Evolutionary conservation across 768 basidiomycete genomes (phyloP).

Genomic region (Cyclocybe aegerita): DNA sequence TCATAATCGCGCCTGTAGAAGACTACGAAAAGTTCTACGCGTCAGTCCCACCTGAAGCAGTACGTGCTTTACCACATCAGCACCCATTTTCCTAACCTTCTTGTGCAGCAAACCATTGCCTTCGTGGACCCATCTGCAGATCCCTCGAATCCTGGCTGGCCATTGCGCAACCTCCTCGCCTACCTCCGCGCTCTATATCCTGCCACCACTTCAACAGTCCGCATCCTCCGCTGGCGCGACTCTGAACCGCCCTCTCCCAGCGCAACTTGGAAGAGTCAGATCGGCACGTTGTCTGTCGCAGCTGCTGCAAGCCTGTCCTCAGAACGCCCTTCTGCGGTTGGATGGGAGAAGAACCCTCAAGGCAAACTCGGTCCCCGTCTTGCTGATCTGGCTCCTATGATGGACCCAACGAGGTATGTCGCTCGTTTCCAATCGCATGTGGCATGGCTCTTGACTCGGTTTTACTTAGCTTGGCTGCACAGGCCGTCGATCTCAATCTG

Average conservation of each 20-base stretch:
- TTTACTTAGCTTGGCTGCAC: slow-evolving; percentile 73
- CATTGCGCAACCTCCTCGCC: slow-evolving; percentile 86
- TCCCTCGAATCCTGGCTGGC: slow-evolving; percentile 81
- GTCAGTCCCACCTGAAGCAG: slow-evolving; percentile 36
- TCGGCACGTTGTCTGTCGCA: slow-evolving; percentile 49
- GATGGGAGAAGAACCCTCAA: slow-evolving; percentile 92
- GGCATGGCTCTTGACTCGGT: not conserved
- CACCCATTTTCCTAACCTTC: not conserved
- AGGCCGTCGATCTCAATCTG: slow-evolving; percentile 96
- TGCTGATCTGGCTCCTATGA: slow-evolving; percentile 92
- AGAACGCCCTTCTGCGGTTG: slow-evolving; percentile 65
- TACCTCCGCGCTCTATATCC: slow-evolving; percentile 70
- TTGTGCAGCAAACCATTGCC: slow-evolving; percentile 42
- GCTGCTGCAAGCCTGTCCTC: slow-evolving; percentile 9
- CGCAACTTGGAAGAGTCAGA: slow-evolving; percentile 59
- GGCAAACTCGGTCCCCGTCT: slow-evolving; percentile 86
- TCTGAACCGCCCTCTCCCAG: slow-evolving; percentile 40
- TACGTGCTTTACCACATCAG: slow-evolving; percentile 7
- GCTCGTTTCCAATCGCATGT: not conserved
- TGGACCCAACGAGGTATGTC: slow-evolving; percentile 81
- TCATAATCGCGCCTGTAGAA: slow-evolving; percentile 53
- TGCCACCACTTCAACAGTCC: slow-evolving; percentile 43
- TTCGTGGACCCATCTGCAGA: slow-evolving; percentile 88
- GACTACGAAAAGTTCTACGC: slow-evolving; percentile 60
- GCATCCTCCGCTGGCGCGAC: slow-evolving; percentile 80